A percentile compares a stretch with the other conserved stretches of the same genome.
phyloP scores from a whole-genome alignment of 208 protist species.

The Crithidia brevicula region DNA sequence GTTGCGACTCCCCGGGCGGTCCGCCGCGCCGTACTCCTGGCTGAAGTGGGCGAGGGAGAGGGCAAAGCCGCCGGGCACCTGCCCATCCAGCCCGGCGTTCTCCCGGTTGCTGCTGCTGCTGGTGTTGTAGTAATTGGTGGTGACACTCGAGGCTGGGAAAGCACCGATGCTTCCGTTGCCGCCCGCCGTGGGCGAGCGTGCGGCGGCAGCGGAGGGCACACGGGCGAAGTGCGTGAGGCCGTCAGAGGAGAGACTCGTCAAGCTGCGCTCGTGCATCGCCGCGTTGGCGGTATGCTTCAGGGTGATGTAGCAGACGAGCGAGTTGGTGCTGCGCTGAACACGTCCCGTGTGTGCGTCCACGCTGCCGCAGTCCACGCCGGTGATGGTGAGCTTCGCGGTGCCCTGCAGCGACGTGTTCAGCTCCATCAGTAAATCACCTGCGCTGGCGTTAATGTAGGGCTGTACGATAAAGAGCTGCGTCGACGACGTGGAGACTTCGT shows the following conservation, averaged over 20 bases:
- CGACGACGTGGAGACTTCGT: slow-evolving; percentile 41
- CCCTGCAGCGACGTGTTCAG: slow-evolving; percentile 59
- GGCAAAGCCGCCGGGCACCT: slow-evolving; percentile 16
- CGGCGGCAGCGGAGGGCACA: slow-evolving; percentile 20
- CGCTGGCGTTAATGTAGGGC: slow-evolving; percentile 42
- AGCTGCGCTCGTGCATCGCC: background rate
- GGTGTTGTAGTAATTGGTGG: background rate
- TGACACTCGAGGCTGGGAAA: too few relatives aligned
- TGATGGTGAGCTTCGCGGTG: slow-evolving; percentile 40
- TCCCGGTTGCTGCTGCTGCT: background rate
- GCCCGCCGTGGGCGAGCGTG: slow-evolving; percentile 11
- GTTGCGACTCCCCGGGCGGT: slow-evolving; percentile 6
- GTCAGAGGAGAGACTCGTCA: background rate
- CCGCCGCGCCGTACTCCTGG: slow-evolving; percentile 18
- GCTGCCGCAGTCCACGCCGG: slow-evolving; percentile 57
- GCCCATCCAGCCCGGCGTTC: slow-evolving; percentile 3
- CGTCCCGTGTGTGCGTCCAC: slow-evolving; percentile 34
- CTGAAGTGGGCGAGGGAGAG: slow-evolving; percentile 36
- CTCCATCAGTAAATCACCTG: slow-evolving; percentile 52
- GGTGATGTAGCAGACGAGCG: slow-evolving; percentile 35
- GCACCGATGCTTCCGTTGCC: background rate
- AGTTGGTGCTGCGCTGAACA: slow-evolving; percentile 54
- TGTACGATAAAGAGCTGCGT: slow-evolving; percentile 44
- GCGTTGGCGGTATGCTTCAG: slow-evolving; percentile 25
- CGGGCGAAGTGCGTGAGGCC: slow-evolving; percentile 1